phyloP scores from a whole-genome alignment of 2,329 filamentous ascomycete species.

The Aaosphaeria pasadenensis region DNA sequence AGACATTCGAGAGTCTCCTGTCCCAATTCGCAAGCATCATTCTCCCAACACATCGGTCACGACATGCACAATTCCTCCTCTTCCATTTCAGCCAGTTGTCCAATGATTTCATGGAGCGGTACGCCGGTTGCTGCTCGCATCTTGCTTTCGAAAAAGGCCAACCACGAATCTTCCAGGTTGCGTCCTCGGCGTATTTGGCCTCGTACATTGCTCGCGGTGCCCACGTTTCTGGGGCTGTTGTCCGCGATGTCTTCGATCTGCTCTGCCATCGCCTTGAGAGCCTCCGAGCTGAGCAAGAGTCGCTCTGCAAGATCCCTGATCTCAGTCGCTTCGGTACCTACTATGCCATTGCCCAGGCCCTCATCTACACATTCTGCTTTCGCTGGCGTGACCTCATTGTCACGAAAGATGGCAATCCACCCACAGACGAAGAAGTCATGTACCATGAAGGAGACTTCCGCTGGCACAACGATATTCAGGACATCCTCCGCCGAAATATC shows the following conservation, averaged over 20 bases:
- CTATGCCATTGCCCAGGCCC: conserved; percentile 83
- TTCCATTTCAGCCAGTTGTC: conserved; percentile 92
- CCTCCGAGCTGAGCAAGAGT: conserved; percentile 70
- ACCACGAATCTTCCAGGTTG: conserved; percentile 72
- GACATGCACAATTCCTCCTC: conserved; percentile 91
- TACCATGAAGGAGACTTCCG: conserved; percentile 68
- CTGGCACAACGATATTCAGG: conserved; percentile 70
- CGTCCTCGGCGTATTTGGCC: conserved; percentile 86
- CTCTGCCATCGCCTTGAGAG: conserved; percentile 74
- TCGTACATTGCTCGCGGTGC: conserved; percentile 92
- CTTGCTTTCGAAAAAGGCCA: conserved; percentile 63
- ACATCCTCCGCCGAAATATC: conserved; percentile 73
- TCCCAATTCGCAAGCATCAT: conserved; percentile 85
- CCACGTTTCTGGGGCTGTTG: conserved; percentile 70
- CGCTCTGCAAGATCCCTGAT: conserved; percentile 77
- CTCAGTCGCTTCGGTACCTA: conserved; percentile 79
- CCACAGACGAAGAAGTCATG: conserved; percentile 52
- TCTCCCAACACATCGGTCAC: conserved; percentile 83
- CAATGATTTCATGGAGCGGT: conserved; percentile 73
- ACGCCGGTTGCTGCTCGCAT: conserved; percentile 73
- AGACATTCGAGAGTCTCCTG: conserved; percentile 74
- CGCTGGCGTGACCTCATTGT: conserved; percentile 87
- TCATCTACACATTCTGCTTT: conserved; percentile 97
- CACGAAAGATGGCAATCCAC: conserved; percentile 45
- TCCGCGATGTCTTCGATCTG: conserved; percentile 79